These are phyloP conservation scores for Podila horticola DNA, from an alignment of 192 early-diverging fungal species.

Conservation along the genomic window DNA sequence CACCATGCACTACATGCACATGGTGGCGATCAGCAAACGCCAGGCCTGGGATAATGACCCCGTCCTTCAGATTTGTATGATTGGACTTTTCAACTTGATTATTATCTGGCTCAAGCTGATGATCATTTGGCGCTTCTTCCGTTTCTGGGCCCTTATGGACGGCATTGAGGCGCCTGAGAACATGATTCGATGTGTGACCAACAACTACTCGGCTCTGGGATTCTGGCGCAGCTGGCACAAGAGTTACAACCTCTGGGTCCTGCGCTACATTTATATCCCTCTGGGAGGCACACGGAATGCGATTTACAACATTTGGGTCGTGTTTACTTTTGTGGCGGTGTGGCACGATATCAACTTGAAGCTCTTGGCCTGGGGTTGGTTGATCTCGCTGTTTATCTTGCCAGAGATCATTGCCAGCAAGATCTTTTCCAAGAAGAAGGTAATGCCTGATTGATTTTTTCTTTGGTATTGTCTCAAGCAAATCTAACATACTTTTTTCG, in stretches of 20 bases:
- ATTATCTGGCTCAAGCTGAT: constrained; percentile 94
- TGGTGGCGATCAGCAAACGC: constrained; percentile 91
- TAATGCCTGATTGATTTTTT: constrained; percentile 11
- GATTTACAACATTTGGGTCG: constrained; percentile 81
- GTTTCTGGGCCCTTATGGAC: constrained; percentile 95
- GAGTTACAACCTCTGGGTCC: constrained; percentile 91
- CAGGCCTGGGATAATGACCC: constrained; percentile 86
- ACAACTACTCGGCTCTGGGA: constrained; percentile 92
- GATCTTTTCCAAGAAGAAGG: constrained; percentile 64
- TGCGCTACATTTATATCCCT: constrained; percentile 93
- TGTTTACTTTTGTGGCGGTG: constrained; percentile 97
- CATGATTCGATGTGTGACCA: constrained; percentile 96
- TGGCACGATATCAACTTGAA: constrained; percentile 95
- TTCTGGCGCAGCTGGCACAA: constrained; percentile 99
- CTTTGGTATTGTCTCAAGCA: background rate
- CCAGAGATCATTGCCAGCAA: constrained; percentile 81
- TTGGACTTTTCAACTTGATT: constrained; percentile 90
- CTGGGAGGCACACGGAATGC: constrained; percentile 82
- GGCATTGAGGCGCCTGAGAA: constrained; percentile 92
- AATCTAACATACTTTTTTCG: background rate
- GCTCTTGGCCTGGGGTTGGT: constrained; percentile 92
- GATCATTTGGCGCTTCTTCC: constrained; percentile 97
- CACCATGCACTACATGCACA: constrained; percentile 87
- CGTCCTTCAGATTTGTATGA: constrained; percentile 82
- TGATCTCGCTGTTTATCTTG: constrained; percentile 86